Base-by-base conservation (phyloP, 352 stramenopile genomes). In the Globisporangium iwayamae region DNA sequence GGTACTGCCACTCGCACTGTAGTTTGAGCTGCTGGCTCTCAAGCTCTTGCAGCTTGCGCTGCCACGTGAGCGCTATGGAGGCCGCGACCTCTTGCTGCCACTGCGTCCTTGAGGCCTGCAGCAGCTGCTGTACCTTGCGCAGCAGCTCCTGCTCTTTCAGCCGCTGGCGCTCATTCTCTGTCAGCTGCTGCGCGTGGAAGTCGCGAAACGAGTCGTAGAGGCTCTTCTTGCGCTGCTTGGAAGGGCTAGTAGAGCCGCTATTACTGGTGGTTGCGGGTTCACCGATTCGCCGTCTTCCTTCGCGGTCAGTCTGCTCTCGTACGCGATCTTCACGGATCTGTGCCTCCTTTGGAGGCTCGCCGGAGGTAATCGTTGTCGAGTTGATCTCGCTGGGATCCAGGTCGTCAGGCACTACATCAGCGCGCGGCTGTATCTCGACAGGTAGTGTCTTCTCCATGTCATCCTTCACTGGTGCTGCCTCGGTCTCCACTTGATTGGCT, bases 161-260 rank as follows among this genome's bases (percentile, higher is more conserved):
- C 0, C 66, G 67, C 30, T 74, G 55, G 2, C 77, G 68, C 2
- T 57, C 68, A n/a, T 78, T 70, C 46, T 87, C 75, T 7, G 63
- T 66, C 2, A 56, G 60, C 38, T 85, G 73, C 11, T 81, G 62
- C 10, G 80, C 66, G 46, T 83, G 81, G 50, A 81, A 78, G 56
- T 82, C 70, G 28, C 84, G 77, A 53, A 82, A 77, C 54, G 70
- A 76, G 18, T 68, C 66, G 43, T 83, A 88, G 10, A 84, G 64
- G 25, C 74, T 83, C 51, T 75, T 77, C 32, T 68, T 66, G 28
- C 45, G 62, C 3, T 43, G 62, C 3, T 43, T 28, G 6, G 22
- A 30, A 32, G 45, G 30, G n/a, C 3, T 3, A 28, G 2, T 38
- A 20, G 8, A 25, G 34, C 39, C 10, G 48, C 22, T 30, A 54